A percentile compares a stretch with the other conserved stretches of the same genome.
Evolutionary conservation across 305 asterid species (phyloP).

Genomic region (Coffea humblotiana): DNA sequence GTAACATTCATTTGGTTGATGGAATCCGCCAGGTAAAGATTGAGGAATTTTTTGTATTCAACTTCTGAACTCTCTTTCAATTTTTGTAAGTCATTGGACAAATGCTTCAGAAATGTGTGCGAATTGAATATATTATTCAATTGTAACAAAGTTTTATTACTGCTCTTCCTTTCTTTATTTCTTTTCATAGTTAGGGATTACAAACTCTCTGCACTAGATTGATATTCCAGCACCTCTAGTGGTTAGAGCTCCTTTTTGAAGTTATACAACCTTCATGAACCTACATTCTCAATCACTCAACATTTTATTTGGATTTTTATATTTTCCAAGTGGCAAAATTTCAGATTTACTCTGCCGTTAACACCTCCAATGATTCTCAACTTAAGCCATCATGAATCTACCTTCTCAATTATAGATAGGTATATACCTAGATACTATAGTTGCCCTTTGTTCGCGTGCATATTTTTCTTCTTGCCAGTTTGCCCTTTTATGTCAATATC

Average conservation of each 20-base stretch:
- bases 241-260: neutral
- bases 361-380: neutral
- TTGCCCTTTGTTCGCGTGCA: neutral
- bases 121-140: slow-evolving; percentile 36
- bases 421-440: neutral
- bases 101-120: slow-evolving; percentile 42
- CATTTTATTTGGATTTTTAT: too few species aligned
- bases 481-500: neutral
- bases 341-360: neutral
- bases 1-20: too few species aligned
- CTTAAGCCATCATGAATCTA: neutral
- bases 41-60: neutral
- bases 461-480: neutral
- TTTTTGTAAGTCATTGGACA: slow-evolving; percentile 38
- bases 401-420: neutral
- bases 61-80: slow-evolving; percentile 13
- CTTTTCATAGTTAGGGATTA: neutral
- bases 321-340: neutral
- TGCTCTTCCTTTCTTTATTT: neutral
- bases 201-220: neutral
- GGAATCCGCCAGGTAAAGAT: too few species aligned
- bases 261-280: neutral
- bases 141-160: slow-evolving; percentile 28
- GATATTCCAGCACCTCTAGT: neutral
- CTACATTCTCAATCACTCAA: neutral